These are phyloP conservation scores for Mucor irregularis DNA, from an alignment of 371 early-diverging fungal genomes.

Conservation along the genomic window DNA sequence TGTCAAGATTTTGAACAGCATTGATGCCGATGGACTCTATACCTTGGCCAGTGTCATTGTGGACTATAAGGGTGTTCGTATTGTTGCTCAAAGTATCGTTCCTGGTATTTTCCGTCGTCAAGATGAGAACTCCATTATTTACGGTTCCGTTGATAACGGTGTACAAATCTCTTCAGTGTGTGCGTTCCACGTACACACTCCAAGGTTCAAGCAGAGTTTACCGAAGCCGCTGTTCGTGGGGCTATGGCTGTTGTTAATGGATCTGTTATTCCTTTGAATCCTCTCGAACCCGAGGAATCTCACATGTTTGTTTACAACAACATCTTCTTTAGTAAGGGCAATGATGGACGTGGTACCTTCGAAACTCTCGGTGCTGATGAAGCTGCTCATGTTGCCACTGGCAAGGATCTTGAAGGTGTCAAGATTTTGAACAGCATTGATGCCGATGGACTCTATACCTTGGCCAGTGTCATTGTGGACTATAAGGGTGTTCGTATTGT, in stretches of 20 bases:
- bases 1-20: slow-evolving; percentile 73
- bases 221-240: slow-evolving; percentile 86
- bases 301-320: slow-evolving; percentile 95
- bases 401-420: slow-evolving; percentile 93
- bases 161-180: slow-evolving; percentile 60
- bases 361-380: slow-evolving; percentile 85
- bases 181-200: too few species aligned
- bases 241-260: slow-evolving; percentile 85
- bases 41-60: slow-evolving; percentile 89
- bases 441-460: slow-evolving; percentile 74
- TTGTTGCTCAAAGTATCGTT: slow-evolving; percentile 92
- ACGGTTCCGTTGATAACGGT: slow-evolving; percentile 90
- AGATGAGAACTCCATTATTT: slow-evolving; percentile 80
- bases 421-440: slow-evolving; percentile 76
- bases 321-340: slow-evolving; percentile 92
- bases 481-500: slow-evolving; percentile 89
- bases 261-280: slow-evolving; percentile 80
- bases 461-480: slow-evolving; percentile 90
- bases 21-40: slow-evolving; percentile 76
- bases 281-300: slow-evolving; percentile 70
- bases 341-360: slow-evolving; percentile 85
- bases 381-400: slow-evolving; percentile 91
- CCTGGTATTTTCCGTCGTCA: slow-evolving; percentile 84
- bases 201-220: slow-evolving; percentile 88
- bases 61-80: slow-evolving; percentile 89